Evolutionary conservation across 805 yeast genomes (phyloP).

Genomic region (Zygoascus biomembranicola): DNA sequence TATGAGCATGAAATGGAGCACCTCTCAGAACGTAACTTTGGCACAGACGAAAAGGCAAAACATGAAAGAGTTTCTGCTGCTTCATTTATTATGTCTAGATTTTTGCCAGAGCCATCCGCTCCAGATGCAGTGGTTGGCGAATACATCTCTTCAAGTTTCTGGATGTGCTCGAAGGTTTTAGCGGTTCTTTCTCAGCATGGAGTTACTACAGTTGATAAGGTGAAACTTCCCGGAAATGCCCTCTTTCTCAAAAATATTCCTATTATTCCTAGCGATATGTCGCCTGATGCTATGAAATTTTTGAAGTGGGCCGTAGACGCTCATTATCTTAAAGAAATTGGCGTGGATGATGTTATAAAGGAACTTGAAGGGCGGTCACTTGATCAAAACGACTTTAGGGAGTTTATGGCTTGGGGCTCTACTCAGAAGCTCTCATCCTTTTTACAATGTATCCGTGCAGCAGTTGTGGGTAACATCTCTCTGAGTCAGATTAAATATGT

Average conservation of each 20-base stretch:
- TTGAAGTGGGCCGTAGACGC: conserved; percentile 19
- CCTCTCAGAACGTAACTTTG: conserved; percentile 10
- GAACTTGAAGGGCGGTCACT: conserved; percentile 27
- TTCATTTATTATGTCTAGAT: conserved; percentile 22
- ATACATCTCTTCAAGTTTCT: conserved; percentile 29
- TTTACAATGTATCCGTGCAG: conserved; percentile 9
- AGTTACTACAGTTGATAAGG: conserved; percentile 23
- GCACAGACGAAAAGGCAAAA: background rate
- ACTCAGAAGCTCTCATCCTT: conserved; percentile 6
- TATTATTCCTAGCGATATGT: conserved; percentile 18
- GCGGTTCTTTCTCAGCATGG: conserved; percentile 27
- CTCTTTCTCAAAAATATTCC: conserved; percentile 22
- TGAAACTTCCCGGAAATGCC: conserved; percentile 21
- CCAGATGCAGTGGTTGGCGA: conserved; percentile 31
- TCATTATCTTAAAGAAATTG: conserved; percentile 20
- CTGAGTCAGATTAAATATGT: conserved; percentile 20
- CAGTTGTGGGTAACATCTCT: conserved; percentile 19
- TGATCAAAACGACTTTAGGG: conserved; percentile 11
- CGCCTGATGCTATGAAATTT: conserved; percentile 19
- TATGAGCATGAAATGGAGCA: conserved; percentile 31
- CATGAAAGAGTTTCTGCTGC: conserved; percentile 16
- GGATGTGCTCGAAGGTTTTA: conserved; percentile 24
- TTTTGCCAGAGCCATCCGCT: conserved; percentile 26
- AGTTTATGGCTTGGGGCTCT: conserved; percentile 25
- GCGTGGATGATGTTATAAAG: conserved; percentile 19